Evolutionary conservation across 179 eudicot species (phyloP), one percentile per base, ranked within the genome.

Genomic region (Silene noctiflora): DNA sequence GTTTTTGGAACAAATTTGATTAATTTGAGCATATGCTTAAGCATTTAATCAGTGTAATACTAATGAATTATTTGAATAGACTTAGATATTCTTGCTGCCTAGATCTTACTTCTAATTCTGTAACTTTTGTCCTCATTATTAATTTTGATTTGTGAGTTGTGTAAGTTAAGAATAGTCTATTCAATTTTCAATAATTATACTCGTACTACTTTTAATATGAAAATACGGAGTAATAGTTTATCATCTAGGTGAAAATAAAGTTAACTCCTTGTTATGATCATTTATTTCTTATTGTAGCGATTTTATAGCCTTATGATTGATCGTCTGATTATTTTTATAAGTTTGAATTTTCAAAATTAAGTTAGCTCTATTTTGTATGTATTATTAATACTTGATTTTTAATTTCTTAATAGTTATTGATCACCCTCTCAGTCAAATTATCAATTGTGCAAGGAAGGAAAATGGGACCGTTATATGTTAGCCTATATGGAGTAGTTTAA

Each of bases 1-100:
- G 74, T 80, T 64, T 53, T 58, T 72, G 75, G 17, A 31, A 71
- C 75, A 71, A 71, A 53, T 55, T 71, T n/a, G 19, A 29, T 56
- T 72, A 72, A 39, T 56, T n/a, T 55, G 22, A 55, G 65, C 65
- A 72, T 72, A 56, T 56, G 29, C 65, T 72, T 0, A 29, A 6
- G 51, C 20, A 35, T 33, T 33, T 67, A 67, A 33, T 67, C 70
- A 67, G 21, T 67, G 22, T 1, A 4, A 19, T 67, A 33, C 14
- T 14, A 55, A 16, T 55, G 20, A 55, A 55, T 55, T 55, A 55
- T 55, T 55, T n/a, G 59, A 55, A 55, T 55, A 55, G 19, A 14
- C n/a, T n/a, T 14, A 3, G 39, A 65, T 31, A 25, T 65, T 27
- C n/a, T 5, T 27, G 69, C 44, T 14, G 29, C 19, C 8, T 27